These are phyloP conservation scores for Collybia sordida DNA, from an alignment of 768 basidiomycete genomes.

Conservation along the genomic window DNA sequence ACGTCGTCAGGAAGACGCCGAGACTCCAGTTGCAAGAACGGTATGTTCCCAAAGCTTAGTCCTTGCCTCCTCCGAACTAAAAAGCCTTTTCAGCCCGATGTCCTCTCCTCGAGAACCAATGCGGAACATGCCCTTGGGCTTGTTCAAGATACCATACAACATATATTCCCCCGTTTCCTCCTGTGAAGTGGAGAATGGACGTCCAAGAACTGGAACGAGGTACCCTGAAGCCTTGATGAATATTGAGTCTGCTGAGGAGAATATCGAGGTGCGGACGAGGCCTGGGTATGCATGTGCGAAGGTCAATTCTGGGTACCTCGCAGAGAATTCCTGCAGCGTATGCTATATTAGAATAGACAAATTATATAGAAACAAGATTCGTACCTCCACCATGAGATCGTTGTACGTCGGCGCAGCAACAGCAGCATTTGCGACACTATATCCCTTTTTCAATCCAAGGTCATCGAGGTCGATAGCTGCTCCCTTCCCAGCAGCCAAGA, in stretches of 20 bases:
- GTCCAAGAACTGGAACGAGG: slow-evolving; percentile 18
- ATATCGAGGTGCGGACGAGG: slow-evolving; percentile 27
- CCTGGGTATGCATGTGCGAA: slow-evolving; percentile 48
- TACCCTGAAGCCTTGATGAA: slow-evolving; percentile 7
- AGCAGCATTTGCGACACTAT: slow-evolving; percentile 31
- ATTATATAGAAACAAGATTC: neutral
- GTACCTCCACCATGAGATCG: slow-evolving; percentile 53
- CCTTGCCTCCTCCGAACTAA: slow-evolving; percentile 13
- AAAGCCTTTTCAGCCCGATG: slow-evolving; percentile 5
- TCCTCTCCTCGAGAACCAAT: slow-evolving; percentile 6
- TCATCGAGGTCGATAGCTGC: slow-evolving; percentile 41
- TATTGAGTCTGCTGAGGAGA: slow-evolving; percentile 15
- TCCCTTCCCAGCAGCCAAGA: slow-evolving; percentile 35
- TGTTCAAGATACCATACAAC: slow-evolving; percentile 27
- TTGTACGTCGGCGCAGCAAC: slow-evolving; percentile 42
- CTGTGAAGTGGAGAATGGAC: slow-evolving; percentile 17
- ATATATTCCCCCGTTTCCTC: slow-evolving; percentile 30
- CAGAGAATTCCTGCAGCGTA: slow-evolving; percentile 30
- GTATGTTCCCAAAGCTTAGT: slow-evolving; percentile 19
- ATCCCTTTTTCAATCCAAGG: slow-evolving; percentile 50
- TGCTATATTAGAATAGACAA: neutral
- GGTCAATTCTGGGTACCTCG: slow-evolving; percentile 36
- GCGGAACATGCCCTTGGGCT: slow-evolving; percentile 18
- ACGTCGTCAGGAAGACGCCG: too few relatives aligned
- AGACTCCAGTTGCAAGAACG: slow-evolving; percentile 1